Conservation (phyloP, 1,139 yeast genomes). For the Zygosaccharomyces pseudobailii region DNA sequence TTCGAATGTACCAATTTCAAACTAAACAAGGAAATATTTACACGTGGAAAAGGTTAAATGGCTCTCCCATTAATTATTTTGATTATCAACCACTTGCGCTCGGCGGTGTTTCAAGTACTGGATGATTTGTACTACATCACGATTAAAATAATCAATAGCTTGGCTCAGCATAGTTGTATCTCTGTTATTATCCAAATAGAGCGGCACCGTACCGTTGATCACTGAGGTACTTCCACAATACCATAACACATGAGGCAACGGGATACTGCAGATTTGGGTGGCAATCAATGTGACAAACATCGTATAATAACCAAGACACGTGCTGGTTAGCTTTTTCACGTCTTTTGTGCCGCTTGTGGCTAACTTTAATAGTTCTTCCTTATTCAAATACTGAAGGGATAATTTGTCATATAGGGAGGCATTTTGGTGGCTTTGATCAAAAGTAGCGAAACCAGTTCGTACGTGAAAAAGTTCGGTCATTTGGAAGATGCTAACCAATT, state of each 20-base stretch:
- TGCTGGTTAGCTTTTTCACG: conserved; percentile 12
- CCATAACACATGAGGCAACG: conserved; percentile 24
- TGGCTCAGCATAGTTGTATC: conserved; percentile 14
- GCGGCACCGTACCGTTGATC: conserved; percentile 21
- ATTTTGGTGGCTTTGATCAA: background rate
- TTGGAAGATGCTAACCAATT: conserved; percentile 19
- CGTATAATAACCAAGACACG: conserved; percentile 28
- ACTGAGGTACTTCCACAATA: conserved; percentile 31
- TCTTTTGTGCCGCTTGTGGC: conserved; percentile 3
- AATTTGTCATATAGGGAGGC: conserved; percentile 6
- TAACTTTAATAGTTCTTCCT: conserved; percentile 4
- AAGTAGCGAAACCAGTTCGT: conserved; percentile 8
- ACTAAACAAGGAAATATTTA: conserved; percentile 46
- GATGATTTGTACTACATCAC: conserved; percentile 26
- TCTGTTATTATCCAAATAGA: conserved; percentile 21
- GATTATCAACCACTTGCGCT: conserved; percentile 59
- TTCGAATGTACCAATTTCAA: conserved; percentile 67
- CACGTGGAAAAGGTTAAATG: conserved; percentile 70
- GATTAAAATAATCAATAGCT: conserved; percentile 26
- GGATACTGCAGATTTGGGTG: conserved; percentile 17
- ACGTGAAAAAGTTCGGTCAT: conserved; percentile 12
- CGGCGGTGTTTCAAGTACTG: conserved; percentile 39
- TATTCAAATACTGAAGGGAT: conserved; percentile 8
- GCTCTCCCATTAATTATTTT: conserved; percentile 44
- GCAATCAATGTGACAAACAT: conserved; percentile 25